Evolutionary conservation across 1,139 yeast species (phyloP).

Genomic region (Hyphopichia buzzinii): DNA sequence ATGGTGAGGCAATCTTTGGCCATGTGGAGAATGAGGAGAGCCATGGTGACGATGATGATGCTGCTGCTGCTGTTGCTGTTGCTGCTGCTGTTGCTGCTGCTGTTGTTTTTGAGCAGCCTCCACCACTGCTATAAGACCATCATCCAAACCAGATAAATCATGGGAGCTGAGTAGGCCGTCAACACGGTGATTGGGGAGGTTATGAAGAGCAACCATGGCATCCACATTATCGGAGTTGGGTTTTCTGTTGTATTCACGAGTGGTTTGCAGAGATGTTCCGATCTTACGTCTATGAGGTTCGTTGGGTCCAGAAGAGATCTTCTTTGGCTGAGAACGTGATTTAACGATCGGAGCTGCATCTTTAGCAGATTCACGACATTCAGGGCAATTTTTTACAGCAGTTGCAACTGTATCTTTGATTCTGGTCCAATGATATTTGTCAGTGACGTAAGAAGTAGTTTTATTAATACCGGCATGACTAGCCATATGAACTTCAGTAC

Average conservation of each 20-base stretch:
- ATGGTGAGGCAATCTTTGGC: slow-evolving; percentile 5
- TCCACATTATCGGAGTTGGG: slow-evolving; percentile 29
- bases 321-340: slow-evolving; percentile 25
- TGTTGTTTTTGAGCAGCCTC: slow-evolving; percentile 57
- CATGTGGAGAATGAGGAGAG: slow-evolving; percentile 5
- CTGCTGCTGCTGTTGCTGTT: slow-evolving; percentile 8
- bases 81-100: slow-evolving; percentile 18
- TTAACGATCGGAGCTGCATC: slow-evolving; percentile 25
- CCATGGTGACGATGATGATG: slow-evolving; percentile 5
- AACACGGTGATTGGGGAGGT: slow-evolving; percentile 26
- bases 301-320: slow-evolving; percentile 10
- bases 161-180: slow-evolving; percentile 28
- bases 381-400: slow-evolving; percentile 73
- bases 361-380: slow-evolving; percentile 54
- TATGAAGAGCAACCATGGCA: slow-evolving; percentile 35
- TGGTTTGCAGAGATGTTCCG: not conserved
- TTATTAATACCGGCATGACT: slow-evolving; percentile 90
- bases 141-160: slow-evolving; percentile 46
- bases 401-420: slow-evolving; percentile 85
- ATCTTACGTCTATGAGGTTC: not conserved
- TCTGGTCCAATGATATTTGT: slow-evolving; percentile 86
- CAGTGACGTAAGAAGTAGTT: slow-evolving; percentile 75
- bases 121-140: slow-evolving; percentile 64
- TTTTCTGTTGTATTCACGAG: not conserved
- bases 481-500: slow-evolving; percentile 64